phyloP scores from a whole-genome alignment of 2,329 filamentous ascomycete genomes.

The Beauveria sp. region DNA sequence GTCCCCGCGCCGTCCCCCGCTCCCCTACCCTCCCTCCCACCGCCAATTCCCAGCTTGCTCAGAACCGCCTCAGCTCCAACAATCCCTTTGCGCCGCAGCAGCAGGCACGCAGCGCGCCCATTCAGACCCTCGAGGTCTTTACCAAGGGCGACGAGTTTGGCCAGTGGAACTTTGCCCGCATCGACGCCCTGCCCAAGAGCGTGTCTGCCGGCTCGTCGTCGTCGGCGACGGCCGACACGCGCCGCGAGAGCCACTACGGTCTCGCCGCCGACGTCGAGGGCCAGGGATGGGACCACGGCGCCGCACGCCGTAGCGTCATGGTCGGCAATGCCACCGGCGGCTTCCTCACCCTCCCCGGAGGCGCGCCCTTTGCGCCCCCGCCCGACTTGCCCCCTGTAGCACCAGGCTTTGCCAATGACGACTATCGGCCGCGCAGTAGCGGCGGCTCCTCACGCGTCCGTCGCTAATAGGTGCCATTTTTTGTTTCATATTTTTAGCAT shows the following conservation, averaged over 20 bases:
- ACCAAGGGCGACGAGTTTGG: conserved; percentile 52
- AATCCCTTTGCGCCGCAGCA: conserved; percentile 44
- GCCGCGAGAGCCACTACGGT: conserved; percentile 50
- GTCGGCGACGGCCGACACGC: conserved; percentile 16
- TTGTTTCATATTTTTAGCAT: too few relatives aligned
- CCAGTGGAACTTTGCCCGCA: conserved; percentile 51
- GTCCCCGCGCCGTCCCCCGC: conserved; percentile 12
- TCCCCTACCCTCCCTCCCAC: conserved; percentile 21
- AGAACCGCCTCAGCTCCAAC: conserved; percentile 50
- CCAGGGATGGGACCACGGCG: conserved; percentile 42
- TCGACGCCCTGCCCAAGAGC: conserved; percentile 24
- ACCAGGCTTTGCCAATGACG: conserved; percentile 5
- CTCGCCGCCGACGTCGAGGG: conserved; percentile 44
- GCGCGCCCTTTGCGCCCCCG: conserved; percentile 12
- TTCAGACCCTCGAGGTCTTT: conserved; percentile 51
- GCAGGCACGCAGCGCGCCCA: conserved; percentile 28
- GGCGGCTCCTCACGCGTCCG: neutral
- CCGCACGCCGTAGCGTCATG: conserved; percentile 43
- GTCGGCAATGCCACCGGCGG: conserved; percentile 43
- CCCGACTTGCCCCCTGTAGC: conserved; percentile 6
- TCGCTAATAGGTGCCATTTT: too few relatives aligned
- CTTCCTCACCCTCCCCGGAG: conserved; percentile 44
- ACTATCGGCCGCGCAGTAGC: conserved; percentile 12
- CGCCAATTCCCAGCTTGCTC: neutral
- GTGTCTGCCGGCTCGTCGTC: too few relatives aligned